Conservation (phyloP, 2,329 filamentous ascomycete genomes). For the Aspergillus ruber region DNA sequence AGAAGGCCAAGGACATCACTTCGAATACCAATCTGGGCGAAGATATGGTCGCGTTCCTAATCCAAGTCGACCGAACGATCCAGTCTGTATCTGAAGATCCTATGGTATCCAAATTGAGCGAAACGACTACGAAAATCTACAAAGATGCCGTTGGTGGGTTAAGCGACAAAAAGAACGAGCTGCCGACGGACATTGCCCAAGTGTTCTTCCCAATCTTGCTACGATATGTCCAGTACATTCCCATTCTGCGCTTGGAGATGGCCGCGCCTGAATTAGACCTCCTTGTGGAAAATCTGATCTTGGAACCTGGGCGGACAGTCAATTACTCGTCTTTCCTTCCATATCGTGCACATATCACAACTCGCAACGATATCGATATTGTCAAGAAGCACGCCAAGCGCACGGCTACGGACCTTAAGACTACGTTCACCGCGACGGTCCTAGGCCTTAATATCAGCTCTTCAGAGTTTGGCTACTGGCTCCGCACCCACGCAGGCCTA, state of each 20-base stretch:
- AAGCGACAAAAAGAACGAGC: slow-evolving; percentile 59
- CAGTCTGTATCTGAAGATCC: slow-evolving; percentile 64
- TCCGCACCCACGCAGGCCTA: slow-evolving; percentile 69
- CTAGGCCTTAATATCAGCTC: slow-evolving; percentile 78
- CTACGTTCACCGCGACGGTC: slow-evolving; percentile 68
- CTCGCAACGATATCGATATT: slow-evolving; percentile 79
- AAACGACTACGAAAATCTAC: slow-evolving; percentile 62
- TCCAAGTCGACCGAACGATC: slow-evolving; percentile 62
- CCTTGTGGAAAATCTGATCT: slow-evolving; percentile 79
- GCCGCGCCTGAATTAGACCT: slow-evolving; percentile 78
- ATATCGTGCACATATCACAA: slow-evolving; percentile 72
- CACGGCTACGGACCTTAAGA: slow-evolving; percentile 62
- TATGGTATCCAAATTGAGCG: slow-evolving; percentile 63
- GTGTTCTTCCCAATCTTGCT: slow-evolving; percentile 75
- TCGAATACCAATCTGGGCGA: slow-evolving; percentile 62
- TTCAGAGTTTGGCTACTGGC: slow-evolving; percentile 83
- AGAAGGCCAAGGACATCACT: slow-evolving; percentile 53
- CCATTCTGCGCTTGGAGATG: slow-evolving; percentile 84
- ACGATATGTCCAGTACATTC: slow-evolving; percentile 74
- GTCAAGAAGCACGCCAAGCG: slow-evolving; percentile 65
- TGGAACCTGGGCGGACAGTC: slow-evolving; percentile 79
- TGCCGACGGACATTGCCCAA: slow-evolving; percentile 69
- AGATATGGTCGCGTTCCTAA: slow-evolving; percentile 66
- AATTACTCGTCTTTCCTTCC: slow-evolving; percentile 86
- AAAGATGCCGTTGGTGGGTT: slow-evolving; percentile 62